These are phyloP conservation scores for Alternaria arbusti DNA, from an alignment of 2,329 filamentous ascomycete species.

Conservation along the genomic window DNA sequence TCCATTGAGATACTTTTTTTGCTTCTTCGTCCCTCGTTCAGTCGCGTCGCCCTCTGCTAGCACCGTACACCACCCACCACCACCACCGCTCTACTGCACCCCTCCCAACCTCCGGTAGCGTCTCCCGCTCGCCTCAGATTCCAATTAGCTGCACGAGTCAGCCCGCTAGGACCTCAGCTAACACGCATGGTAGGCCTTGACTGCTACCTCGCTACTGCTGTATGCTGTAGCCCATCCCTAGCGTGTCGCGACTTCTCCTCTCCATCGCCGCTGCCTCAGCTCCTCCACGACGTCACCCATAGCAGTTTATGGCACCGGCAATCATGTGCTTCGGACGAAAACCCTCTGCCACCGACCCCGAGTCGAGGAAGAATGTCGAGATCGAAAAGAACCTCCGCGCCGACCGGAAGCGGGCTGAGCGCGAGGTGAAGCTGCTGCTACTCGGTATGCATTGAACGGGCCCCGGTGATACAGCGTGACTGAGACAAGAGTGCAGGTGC, in stretches of 20 bases:
- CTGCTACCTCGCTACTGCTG: slow-evolving; percentile 4
- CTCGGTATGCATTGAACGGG: slow-evolving; percentile 70
- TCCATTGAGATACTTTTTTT: background rate
- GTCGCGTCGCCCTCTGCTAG: slow-evolving; percentile 1
- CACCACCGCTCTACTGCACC: slow-evolving; percentile 5
- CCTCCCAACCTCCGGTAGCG: slow-evolving; percentile 16
- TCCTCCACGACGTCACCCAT: background rate
- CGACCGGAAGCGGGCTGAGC: slow-evolving; percentile 85
- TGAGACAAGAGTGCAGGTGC: slow-evolving; percentile 67
- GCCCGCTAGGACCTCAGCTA: background rate
- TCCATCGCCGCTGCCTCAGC: slow-evolving; percentile 7
- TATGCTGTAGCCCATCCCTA: slow-evolving; percentile 6
- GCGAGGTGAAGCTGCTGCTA: slow-evolving; percentile 91
- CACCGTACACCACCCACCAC: background rate
- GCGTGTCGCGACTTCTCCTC: slow-evolving; percentile 10
- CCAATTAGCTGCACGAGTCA: slow-evolving; percentile 1
- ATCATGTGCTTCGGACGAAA: slow-evolving; percentile 62
- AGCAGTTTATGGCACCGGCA: slow-evolving; percentile 42
- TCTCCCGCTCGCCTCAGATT: slow-evolving; percentile 5
- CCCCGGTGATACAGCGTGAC: slow-evolving; percentile 25
- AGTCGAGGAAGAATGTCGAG: slow-evolving; percentile 64
- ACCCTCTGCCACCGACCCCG: slow-evolving; percentile 55
- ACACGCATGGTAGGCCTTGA: background rate
- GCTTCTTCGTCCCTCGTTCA: slow-evolving; percentile 10
- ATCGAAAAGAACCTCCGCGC: slow-evolving; percentile 85